Evolutionary conservation across 2,329 filamentous ascomycete genomes (phyloP).

Genomic region (Fusarium multiceps): DNA sequence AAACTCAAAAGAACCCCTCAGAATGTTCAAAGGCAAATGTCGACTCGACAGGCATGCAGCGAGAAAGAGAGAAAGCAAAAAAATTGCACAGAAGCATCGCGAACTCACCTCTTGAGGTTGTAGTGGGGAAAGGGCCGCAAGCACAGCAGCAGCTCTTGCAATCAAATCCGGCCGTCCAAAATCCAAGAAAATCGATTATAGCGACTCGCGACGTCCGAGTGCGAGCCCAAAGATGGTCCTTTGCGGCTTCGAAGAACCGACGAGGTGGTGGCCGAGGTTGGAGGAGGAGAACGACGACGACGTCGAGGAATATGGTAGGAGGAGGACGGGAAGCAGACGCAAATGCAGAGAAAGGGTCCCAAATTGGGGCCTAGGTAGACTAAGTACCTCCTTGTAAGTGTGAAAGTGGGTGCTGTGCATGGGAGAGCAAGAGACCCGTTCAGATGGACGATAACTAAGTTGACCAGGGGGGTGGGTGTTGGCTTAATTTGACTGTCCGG

Average conservation of each 20-base stretch:
- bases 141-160: conserved; percentile 32
- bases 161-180: conserved; percentile 23
- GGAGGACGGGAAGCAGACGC: conserved; percentile 27
- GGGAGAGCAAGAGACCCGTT: conserved; percentile 26
- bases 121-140: conserved; percentile 24
- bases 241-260: conserved; percentile 36
- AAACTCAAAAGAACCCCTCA: not conserved
- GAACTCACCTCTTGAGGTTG: conserved; percentile 40
- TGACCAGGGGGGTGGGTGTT: conserved; percentile 31
- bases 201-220: conserved; percentile 25
- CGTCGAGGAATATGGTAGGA: conserved; percentile 28
- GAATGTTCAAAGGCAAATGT: conserved; percentile 1
- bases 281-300: conserved; percentile 22
- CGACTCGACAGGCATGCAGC: conserved; percentile 11
- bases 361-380: conserved; percentile 38
- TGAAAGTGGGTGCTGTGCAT: conserved; percentile 27
- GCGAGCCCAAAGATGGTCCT: conserved; percentile 35
- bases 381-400: conserved; percentile 42
- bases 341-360: conserved; percentile 35
- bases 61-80: conserved; percentile 6
- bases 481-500: not conserved
- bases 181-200: conserved; percentile 18
- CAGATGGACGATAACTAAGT: conserved; percentile 22
- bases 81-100: conserved; percentile 24
- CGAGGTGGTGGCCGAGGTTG: conserved; percentile 36